These are phyloP conservation scores for Pseudevernia furfuracea DNA, from an alignment of 495 filamentous ascomycete species.

Conservation along the genomic window DNA sequence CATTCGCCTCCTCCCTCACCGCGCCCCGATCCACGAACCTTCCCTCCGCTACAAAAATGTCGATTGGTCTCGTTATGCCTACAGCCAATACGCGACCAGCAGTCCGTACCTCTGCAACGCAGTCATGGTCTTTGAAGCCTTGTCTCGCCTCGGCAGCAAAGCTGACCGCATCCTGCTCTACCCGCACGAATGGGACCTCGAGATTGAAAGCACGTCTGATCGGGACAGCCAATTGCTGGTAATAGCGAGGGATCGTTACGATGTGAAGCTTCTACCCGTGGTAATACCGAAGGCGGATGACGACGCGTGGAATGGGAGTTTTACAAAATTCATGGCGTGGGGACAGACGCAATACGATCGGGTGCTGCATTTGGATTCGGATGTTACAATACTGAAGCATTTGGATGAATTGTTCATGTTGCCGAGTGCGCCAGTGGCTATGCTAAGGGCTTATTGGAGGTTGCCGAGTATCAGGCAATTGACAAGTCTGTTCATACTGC, in stretches of 20 bases:
- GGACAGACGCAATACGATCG: constrained; percentile 61
- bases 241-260: constrained; percentile 53
- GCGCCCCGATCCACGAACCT: constrained; percentile 12
- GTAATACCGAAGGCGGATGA: constrained; percentile 39
- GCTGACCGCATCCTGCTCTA: constrained; percentile 64
- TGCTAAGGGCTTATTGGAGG: constrained; percentile 68
- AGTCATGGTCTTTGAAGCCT: constrained; percentile 63
- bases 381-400: constrained; percentile 49
- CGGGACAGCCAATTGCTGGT: constrained; percentile 46
- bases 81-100: constrained; percentile 64
- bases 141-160: constrained; percentile 52
- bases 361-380: constrained; percentile 62
- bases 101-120: constrained; percentile 66
- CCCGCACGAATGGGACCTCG: constrained; percentile 39
- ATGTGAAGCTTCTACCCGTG: constrained; percentile 54
- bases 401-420: constrained; percentile 72
- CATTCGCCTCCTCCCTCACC: constrained; percentile 7
- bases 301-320: constrained; percentile 56
- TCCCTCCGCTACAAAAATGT: constrained; percentile 22
- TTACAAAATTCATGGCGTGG: constrained; percentile 65
- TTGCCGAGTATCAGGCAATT: constrained; percentile 46
- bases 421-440: constrained; percentile 51
- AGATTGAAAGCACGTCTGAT: constrained; percentile 17
- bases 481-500: constrained; percentile 55
- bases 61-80: constrained; percentile 60